Conservation (phyloP, 495 filamentous ascomycete species). For the Podospora fimiseda region DNA sequence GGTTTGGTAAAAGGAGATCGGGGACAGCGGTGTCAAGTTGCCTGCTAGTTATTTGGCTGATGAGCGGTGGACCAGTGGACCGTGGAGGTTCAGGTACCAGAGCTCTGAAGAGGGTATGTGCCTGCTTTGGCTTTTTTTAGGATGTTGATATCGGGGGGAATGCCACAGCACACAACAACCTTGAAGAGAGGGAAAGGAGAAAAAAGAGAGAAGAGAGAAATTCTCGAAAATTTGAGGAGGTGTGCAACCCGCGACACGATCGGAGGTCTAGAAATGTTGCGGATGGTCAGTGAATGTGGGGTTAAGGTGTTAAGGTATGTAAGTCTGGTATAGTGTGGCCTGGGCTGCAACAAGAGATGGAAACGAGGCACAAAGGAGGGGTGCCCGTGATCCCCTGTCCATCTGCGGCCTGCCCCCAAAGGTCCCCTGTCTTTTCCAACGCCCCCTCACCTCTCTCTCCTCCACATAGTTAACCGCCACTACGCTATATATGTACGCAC, state of each 20-base stretch:
- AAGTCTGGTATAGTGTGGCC: too few relatives aligned
- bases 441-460: too few relatives aligned
- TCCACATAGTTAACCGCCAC: background rate
- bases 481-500: background rate
- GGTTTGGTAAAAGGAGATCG: background rate
- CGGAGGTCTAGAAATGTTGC: slow-evolving; percentile 6
- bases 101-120: too few relatives aligned
- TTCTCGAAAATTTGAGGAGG: slow-evolving; percentile 8
- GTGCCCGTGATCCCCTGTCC: slow-evolving; percentile 14
- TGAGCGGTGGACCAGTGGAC: background rate
- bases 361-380: slow-evolving; percentile 18
- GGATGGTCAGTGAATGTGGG: slow-evolving; percentile 25
- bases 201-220: background rate
- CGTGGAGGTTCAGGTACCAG: background rate
- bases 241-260: slow-evolving; percentile 6
- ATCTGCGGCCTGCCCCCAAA: too few relatives aligned
- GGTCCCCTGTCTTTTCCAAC: background rate
- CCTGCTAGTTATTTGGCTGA: background rate
- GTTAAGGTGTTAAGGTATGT: slow-evolving; percentile 6
- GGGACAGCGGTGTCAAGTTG: background rate
- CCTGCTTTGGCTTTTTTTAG: too few relatives aligned
- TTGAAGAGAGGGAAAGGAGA: too few relatives aligned
- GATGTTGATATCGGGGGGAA: too few relatives aligned
- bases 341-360: slow-evolving; percentile 5
- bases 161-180: too few relatives aligned